Base-by-base conservation (phyloP, 495 filamentous ascomycete genomes). In the Hypomontagnella monticulosa region DNA sequence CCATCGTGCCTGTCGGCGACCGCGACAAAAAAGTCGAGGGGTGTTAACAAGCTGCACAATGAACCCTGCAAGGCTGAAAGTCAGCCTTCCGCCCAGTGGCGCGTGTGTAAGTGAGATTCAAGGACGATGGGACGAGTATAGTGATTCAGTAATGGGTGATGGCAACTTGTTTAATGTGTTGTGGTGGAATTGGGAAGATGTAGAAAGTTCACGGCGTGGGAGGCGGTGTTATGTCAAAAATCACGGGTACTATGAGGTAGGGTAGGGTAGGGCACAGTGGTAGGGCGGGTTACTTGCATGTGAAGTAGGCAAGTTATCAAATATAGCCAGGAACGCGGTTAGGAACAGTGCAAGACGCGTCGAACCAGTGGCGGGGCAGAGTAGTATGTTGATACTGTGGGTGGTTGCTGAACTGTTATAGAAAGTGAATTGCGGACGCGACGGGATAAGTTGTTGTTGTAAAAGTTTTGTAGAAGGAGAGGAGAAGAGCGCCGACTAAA, bases 1-100 rank as follows among this genome's bases (percentile, higher is more conserved):
- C 70, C 70, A 73, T 73, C 30, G 65, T 47, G 42, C 55, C 36
- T 52, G 57, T 46, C 19, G 58, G 53, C 58, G 47, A 52, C 19
- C 53, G 53, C 58, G 47, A 52, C 30, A 23, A 11, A 15, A 60
- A 56, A 66, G 69, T 57, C 55, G 70, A 67, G 49, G 47, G 54
- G 61, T 44, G 66, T 61, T 40, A 50, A 69, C 20, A 50, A 60
- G 66, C 44, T 51, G 66, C 42, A 60, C 55, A 55, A 59, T 46
- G 66, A 55, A 50, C 61, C 55, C 68, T 79, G 75, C 72, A 74
- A 77, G 76, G 72, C 76, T 76, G 74, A 73, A 66, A 63, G 67
- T 75, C 75, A 77, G 76, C 74, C 78, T 75, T 53, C 72, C 52
- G 16, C 43, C 34, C 32, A 32, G 47, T n/a, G 30, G 32, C 11